Evolutionary conservation across 2,329 filamentous ascomycete species (phyloP), one percentile per base, ranked within the genome.

Genomic region (Colletotrichum sp.): DNA sequence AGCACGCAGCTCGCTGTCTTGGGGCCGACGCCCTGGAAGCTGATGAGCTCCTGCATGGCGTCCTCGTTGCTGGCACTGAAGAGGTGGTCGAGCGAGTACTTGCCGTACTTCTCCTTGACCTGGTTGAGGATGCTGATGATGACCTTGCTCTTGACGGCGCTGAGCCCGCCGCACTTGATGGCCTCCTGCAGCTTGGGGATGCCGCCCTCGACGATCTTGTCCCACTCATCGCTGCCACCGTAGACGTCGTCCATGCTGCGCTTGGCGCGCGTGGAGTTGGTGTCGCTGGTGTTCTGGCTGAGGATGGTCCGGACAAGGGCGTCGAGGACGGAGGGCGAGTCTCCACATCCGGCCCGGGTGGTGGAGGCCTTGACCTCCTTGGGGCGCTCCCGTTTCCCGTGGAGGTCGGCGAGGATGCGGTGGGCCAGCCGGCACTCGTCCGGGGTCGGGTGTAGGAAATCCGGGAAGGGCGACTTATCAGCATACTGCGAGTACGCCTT

Each of bases 101-200:
- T 61, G 6, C 87, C 87, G 79, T 88, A 82, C 34, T 80, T 79
- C 27, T 79, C 82, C 69, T 90, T 87, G 49, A 93, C 93, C 80
- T 95, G 92, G 64, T 89, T 86, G 80, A 96, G 85, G 69, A 95
- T 93, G 44, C 86, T 84, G 78, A 96, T 91, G 79, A 96, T 95
- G 79, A 93, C 91, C 74, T 90, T 92, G 80, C 92, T 94, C 84
- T 96, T 97, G n/a, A 91, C 88, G 44, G 90, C 90, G 16, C 92
- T 93, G 2, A 96, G 86, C 0, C 95, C 95, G 34, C 95, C 95
- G 29, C 88, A 88, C 82, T 92, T 92, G 80, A 96, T 96, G 0
- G 94, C 91, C 79, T 92, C 87, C 76, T 87, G 84, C 8, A 89
- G 82, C 78, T 83, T 84, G 16, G 81, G 77, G 57, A 82, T 82